Percentiles rank a stretch among this genome's conserved stretches.
These are phyloP conservation scores for Neonectria punicea DNA, from an alignment of 2,329 filamentous ascomycete genomes.

Conservation along the genomic window DNA sequence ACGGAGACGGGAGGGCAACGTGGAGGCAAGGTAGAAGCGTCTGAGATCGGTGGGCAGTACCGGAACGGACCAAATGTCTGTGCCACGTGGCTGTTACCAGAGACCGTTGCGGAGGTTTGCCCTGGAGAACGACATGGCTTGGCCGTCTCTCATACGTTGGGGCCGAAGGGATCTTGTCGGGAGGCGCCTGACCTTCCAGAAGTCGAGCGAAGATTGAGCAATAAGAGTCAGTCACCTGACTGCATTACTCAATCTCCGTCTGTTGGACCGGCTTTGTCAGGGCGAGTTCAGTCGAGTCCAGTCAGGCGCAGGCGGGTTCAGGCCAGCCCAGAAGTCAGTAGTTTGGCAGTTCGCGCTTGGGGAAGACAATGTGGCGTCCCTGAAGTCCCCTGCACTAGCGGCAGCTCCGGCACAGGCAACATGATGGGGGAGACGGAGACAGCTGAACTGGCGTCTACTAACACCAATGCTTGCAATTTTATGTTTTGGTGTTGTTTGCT, in stretches of 20 bases:
- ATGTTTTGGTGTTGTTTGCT: not conserved
- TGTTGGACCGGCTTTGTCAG: constrained; percentile 8
- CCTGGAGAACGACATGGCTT: not conserved
- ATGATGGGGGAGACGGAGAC: constrained; percentile 17
- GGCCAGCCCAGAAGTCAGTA: constrained; percentile 15
- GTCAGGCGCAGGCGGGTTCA: not conserved
- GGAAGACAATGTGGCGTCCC: constrained; percentile 24
- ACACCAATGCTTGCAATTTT: constrained; percentile 5
- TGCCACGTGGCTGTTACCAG: constrained; percentile 15
- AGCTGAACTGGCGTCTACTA: not conserved
- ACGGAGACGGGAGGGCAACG: not conserved
- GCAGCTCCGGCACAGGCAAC: constrained; percentile 21
- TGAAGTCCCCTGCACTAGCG: constrained; percentile 22
- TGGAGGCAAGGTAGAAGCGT: not conserved
- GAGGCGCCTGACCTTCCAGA: constrained; percentile 5
- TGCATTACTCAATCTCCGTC: constrained; percentile 16
- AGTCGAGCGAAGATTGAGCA: not conserved
- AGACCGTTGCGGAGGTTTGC: constrained; percentile 15
- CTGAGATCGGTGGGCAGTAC: not conserved
- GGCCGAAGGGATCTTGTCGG: constrained; percentile 5
- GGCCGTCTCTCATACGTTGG: not conserved
- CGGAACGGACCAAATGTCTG: constrained; percentile 3
- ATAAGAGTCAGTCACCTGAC: constrained; percentile 7
- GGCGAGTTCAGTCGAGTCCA: not conserved
- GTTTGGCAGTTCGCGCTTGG: constrained; percentile 15